These are phyloP conservation scores for Corchorus olitorius DNA, from an alignment of 345 rosid species.

Conservation along the genomic window DNA sequence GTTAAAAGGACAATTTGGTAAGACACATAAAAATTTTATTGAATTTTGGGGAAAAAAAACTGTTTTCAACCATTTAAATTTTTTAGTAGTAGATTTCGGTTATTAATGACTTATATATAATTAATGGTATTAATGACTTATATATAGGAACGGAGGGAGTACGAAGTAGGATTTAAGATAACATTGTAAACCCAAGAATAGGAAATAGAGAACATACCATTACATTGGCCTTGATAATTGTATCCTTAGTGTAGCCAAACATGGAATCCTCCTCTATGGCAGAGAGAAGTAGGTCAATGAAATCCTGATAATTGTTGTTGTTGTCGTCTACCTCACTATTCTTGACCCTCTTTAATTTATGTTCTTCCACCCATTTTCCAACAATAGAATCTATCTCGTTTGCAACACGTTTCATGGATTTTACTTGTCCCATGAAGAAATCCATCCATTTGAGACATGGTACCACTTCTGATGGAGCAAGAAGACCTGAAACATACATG, in stretches of 20 bases:
- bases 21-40: too few species aligned
- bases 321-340: not conserved
- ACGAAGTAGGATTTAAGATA: not conserved
- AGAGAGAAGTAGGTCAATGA: constrained; percentile 15
- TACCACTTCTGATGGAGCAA: constrained; percentile 34
- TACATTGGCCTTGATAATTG: constrained; percentile 19
- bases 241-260: constrained; percentile 17
- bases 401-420: constrained; percentile 23
- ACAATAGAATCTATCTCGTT: constrained; percentile 25
- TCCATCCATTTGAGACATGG: constrained; percentile 38
- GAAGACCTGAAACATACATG: constrained; percentile 20
- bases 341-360: not conserved
- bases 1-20: too few species aligned
- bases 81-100: too few species aligned
- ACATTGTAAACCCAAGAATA: not conserved
- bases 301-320: not conserved
- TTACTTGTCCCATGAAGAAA: constrained; percentile 23
- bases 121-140: too few species aligned
- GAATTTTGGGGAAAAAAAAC: too few species aligned
- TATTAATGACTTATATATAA: too few species aligned
- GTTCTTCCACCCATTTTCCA: constrained; percentile 40
- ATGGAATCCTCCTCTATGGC: constrained; percentile 10
- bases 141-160: too few species aligned
- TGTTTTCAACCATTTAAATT: too few species aligned
- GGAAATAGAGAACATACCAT: constrained; percentile 6